Conservation (phyloP, 176 grass and related monocot genomes). For the Bromus sterilis region DNA sequence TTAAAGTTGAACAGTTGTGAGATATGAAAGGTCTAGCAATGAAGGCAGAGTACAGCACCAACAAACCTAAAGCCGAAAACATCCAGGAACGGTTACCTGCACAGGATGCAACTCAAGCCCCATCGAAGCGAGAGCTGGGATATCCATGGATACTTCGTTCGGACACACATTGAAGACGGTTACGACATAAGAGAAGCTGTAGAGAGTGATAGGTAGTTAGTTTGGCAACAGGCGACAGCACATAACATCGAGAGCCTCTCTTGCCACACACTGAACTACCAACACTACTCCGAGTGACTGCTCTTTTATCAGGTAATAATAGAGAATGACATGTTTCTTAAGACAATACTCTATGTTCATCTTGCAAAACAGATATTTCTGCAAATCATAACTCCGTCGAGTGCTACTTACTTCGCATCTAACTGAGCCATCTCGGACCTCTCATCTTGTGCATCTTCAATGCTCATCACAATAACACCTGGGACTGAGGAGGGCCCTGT, state of each 20-base stretch:
- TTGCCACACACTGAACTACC: background rate
- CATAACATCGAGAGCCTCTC: background rate
- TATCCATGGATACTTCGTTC: constrained; percentile 41
- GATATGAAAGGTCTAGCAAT: background rate
- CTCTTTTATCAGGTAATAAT: background rate
- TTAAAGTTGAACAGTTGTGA: background rate
- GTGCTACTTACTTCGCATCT: constrained; percentile 47
- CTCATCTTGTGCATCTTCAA: constrained; percentile 58
- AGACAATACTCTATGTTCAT: background rate
- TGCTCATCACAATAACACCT: constrained; percentile 77
- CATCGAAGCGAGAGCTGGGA: constrained; percentile 46
- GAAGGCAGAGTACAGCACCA: background rate
- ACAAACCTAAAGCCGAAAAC: background rate
- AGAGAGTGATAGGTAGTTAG: constrained; percentile 2
- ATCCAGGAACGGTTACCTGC: constrained; percentile 43
- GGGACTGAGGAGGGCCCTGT: constrained; percentile 56
- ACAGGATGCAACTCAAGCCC: constrained; percentile 65
- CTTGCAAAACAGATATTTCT: background rate
- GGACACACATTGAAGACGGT: constrained; percentile 66
- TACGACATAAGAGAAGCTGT: constrained; percentile 66
- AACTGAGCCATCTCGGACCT: constrained; percentile 44
- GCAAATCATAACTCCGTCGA: background rate
- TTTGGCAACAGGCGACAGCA: background rate
- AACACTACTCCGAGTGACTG: background rate
- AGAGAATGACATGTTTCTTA: background rate